phyloP scores from a whole-genome alignment of 805 yeast genomes.

The Alloascoidea hylecoeti region DNA sequence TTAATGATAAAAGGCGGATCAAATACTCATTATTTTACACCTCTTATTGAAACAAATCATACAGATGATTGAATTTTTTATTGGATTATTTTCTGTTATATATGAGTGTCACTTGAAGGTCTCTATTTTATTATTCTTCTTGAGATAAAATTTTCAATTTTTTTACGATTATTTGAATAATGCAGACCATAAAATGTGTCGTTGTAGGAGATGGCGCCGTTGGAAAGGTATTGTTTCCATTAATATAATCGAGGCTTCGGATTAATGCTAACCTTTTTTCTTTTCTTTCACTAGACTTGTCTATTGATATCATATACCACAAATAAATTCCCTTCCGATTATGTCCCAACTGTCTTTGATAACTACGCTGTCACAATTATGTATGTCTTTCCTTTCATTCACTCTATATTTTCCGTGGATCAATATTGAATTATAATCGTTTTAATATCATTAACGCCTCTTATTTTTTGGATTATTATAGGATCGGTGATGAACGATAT shows the following conservation, averaged over 20 bases:
- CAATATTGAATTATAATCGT: no score
- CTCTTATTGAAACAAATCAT: no score
- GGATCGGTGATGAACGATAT: conserved; percentile 94
- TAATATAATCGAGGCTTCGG: neutral
- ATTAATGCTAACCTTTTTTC: neutral
- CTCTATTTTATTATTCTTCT: no score
- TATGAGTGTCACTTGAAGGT: no score
- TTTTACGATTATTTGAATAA: no score
- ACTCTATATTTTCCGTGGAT: no score
- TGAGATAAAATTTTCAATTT: no score
- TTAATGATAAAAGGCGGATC: no score
- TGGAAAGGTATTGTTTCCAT: conserved; percentile 48
- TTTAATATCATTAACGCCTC: no score
- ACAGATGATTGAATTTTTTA: no score
- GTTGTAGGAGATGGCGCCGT: conserved; percentile 99
- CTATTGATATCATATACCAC: conserved; percentile 91
- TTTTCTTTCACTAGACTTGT: conserved; percentile 44
- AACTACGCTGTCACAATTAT: conserved; percentile 89
- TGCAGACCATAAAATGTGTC: conserved; percentile 62
- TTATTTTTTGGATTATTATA: conserved; percentile 1
- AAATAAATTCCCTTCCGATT: conserved; percentile 94
- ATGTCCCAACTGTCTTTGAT: conserved; percentile 97
- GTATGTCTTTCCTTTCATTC: conserved; percentile 11
- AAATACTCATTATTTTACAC: no score
- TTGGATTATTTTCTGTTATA: no score